Conservation (phyloP, 176 grass and related monocot species). For the Triticum timopheevii region DNA sequence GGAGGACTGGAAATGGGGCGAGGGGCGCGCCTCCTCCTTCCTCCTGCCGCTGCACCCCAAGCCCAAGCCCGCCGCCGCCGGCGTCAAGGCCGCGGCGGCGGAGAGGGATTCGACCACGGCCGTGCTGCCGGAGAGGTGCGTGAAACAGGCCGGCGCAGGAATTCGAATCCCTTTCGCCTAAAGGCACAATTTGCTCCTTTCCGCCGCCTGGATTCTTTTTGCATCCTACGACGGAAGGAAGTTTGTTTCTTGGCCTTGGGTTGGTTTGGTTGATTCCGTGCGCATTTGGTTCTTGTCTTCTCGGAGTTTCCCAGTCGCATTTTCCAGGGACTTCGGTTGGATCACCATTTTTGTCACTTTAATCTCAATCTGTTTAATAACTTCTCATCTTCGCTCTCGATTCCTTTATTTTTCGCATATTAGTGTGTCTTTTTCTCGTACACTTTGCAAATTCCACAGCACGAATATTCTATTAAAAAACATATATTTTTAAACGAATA, state of each 20-base stretch:
- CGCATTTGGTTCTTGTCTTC: background rate
- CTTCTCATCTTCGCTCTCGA: background rate
- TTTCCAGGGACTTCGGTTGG: background rate
- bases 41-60: slow-evolving; percentile 71
- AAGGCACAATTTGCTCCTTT: background rate
- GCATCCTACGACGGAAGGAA: background rate
- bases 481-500: background rate
- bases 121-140: slow-evolving; percentile 51
- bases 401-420: background rate
- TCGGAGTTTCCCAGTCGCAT: background rate
- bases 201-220: background rate
- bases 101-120: slow-evolving; percentile 42
- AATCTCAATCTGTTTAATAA: background rate
- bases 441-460: background rate
- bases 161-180: background rate
- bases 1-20: background rate
- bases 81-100: background rate
- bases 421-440: background rate
- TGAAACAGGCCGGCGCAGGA: background rate
- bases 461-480: background rate
- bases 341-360: background rate
- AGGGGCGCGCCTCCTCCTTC: slow-evolving; percentile 45
- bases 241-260: background rate
- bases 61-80: background rate
- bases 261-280: background rate